phyloP scores from a whole-genome alignment of 1,139 yeast genomes.

The Meyerozyma carpophila region DNA sequence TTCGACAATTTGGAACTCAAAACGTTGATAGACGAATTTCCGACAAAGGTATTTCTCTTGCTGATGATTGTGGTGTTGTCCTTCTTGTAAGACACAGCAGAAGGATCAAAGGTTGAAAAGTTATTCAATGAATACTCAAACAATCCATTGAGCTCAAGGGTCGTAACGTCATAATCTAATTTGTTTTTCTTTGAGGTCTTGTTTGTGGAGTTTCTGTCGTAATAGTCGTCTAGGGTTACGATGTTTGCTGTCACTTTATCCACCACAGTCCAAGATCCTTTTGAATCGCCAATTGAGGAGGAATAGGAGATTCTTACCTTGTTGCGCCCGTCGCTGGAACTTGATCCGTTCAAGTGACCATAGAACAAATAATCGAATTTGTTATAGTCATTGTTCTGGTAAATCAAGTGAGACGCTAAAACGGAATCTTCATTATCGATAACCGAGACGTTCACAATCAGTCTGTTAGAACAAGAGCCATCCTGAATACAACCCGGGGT shows the following conservation, averaged over 20 bases:
- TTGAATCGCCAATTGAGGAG: conserved; percentile 23
- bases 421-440: conserved; percentile 41
- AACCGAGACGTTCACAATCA: conserved; percentile 73
- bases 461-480: conserved; percentile 63
- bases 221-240: conserved; percentile 42
- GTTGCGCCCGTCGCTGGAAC: conserved; percentile 39
- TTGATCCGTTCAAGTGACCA: conserved; percentile 57
- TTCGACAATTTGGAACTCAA: conserved; percentile 48
- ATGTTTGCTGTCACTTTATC: conserved; percentile 60
- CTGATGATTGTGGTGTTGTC: conserved; percentile 25
- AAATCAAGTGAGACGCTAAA: conserved; percentile 41
- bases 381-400: conserved; percentile 72
- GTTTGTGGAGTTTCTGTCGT: conserved; percentile 25
- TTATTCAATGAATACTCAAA: conserved; percentile 78
- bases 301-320: conserved; percentile 43
- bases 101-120: conserved; percentile 46
- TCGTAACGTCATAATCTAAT: conserved; percentile 14
- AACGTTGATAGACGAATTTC: conserved; percentile 64
- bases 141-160: conserved; percentile 54
- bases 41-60: conserved; percentile 41
- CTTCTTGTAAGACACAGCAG: conserved; percentile 20
- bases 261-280: conserved; percentile 58
- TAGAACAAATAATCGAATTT: conserved; percentile 76
- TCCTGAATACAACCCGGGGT: conserved; percentile 87
- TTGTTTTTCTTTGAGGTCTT: conserved; percentile 10